A percentile compares a stretch with the other conserved stretches of the same genome.
Evolutionary conservation across 352 stramenopile species (phyloP).

Genomic region (Pythium folliculosum): DNA sequence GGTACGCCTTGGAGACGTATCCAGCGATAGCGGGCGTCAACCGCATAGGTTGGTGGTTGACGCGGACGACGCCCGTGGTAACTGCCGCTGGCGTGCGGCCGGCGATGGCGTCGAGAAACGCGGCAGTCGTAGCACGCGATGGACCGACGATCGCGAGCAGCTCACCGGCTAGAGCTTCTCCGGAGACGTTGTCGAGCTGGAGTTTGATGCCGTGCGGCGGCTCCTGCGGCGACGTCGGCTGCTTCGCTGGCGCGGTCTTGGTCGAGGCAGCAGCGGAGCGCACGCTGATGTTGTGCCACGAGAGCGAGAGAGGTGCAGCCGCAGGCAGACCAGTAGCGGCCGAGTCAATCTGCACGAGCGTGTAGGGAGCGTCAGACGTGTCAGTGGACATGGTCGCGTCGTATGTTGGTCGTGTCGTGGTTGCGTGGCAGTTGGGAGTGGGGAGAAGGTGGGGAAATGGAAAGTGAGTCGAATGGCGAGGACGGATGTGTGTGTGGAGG

Average conservation of each 20-base stretch:
- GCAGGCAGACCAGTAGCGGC: too few relatives aligned
- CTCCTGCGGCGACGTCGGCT: background rate
- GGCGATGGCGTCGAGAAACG: background rate
- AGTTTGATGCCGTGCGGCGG: background rate
- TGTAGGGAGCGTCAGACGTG: background rate
- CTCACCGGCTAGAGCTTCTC: background rate
- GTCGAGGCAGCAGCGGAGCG: background rate
- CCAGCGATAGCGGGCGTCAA: background rate
- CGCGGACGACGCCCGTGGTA: background rate
- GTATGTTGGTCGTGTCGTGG: background rate
- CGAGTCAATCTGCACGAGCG: background rate
- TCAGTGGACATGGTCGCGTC: background rate
- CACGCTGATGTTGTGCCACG: background rate
- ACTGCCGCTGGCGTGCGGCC: background rate
- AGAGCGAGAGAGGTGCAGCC: background rate
- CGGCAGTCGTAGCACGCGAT: background rate
- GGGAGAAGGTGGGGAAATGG: background rate
- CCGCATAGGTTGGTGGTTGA: background rate
- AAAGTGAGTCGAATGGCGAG: background rate
- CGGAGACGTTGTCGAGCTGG: background rate
- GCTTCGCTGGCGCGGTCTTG: background rate
- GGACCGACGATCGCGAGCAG: conserved; percentile 5
- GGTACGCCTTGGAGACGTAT: background rate
- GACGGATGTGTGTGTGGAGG: too few relatives aligned
- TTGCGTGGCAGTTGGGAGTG: background rate